Base-by-base conservation (phyloP, 2,329 filamentous ascomycete species). In the Cyclaneusma minus region DNA sequence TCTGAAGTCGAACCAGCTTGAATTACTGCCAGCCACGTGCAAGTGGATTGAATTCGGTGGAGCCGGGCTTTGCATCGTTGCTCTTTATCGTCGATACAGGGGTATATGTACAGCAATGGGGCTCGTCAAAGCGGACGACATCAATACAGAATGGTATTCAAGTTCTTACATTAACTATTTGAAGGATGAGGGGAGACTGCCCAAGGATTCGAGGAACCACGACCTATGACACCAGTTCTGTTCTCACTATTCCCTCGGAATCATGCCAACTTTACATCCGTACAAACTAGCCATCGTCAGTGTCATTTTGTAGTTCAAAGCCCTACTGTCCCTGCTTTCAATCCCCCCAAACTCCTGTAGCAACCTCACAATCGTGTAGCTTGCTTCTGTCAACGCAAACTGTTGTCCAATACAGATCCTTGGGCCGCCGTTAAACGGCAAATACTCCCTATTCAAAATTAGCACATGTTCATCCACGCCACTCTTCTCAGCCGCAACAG, bases 351-450 rank as follows among this genome's bases (percentile, higher is more conserved):
- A 52, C 21, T 40, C 38, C 25, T 51, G 49, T 19, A 48, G 24
- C 15, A 52, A 23, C 11, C 48, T 40, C 7, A 46, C 45, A 16
- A 48, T 40, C 8, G 42, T 44, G 29, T 51, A 52, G 1, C 37
- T 40, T 6, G 46, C 47, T 30, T 51, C 47, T 3, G 40, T 48
- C 19, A 51, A 35, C 9, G 49, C 49, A 29, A 47, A 51, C 32
- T 50, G 44, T 27, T 51, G 43, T 21, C 42, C 51, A 33, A 52
- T 38, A 42, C 50, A 51, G 12, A 52, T 45, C 10, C 49, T 41
- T 3, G 47, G 44, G 4, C 52, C 49, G 3, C 46, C 43, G 28
- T 53, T 51, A 30, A 54, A 50, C 1, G 49, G 49, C 3, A 52
- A 27, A 30, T 50, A 52, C 3, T 35, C 45, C n/a, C n/a, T n/a